Base-by-base conservation (phyloP, 129 eudicot genomes). In the Erigeron canadensis region DNA sequence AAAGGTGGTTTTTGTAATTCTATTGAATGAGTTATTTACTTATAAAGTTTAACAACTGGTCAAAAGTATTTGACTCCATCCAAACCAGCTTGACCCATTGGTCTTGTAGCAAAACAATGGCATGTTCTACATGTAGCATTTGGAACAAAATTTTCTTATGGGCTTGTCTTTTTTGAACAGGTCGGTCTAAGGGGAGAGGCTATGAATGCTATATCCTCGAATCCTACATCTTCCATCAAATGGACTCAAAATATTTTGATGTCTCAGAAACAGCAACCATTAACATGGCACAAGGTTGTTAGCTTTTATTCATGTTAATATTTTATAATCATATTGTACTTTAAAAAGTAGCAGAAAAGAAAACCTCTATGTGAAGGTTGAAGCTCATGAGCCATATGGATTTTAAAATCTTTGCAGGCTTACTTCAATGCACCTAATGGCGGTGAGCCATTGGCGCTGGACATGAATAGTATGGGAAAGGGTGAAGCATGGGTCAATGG, bases 401-500 rank as follows among this genome's bases (percentile, higher is more conserved):
- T 68, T 37, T 58, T 57, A 19, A 71, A 76, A 61, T 53, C 65
- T 74, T 45, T 82, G 79, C 87, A 94, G 98, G 87, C 93, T 69
- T 84, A 77, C 74, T 94, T 94, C 54, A 79, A 86, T 74, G 91
- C 86, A 77, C 99, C 99, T 67, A 83, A 81, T 54, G 99, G 97
- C 50, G 88, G 86, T 17, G 95, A 84, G 64, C 96, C 99, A 40
- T 73, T 94, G 85, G 97, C 91, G 64, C 69, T 94, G 71, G 99
- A 94, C 85, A 84, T 94, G 97, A 82, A 68, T 46, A 94, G 94
- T 69, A 94, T 94, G 99, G 97, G 99, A 34, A 94, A 94, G 76
- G 99, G 99, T 47, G 87, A 94, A 79, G 89, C 86, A 41, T 94
- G 97, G 97, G 83, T 94, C 69, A 94, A 94, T 73, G 99, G 99